Evolutionary conservation across 2,329 filamentous ascomycete species (phyloP), one percentile per base, ranked within the genome.

Genomic region (Aspergillaceae sp.): DNA sequence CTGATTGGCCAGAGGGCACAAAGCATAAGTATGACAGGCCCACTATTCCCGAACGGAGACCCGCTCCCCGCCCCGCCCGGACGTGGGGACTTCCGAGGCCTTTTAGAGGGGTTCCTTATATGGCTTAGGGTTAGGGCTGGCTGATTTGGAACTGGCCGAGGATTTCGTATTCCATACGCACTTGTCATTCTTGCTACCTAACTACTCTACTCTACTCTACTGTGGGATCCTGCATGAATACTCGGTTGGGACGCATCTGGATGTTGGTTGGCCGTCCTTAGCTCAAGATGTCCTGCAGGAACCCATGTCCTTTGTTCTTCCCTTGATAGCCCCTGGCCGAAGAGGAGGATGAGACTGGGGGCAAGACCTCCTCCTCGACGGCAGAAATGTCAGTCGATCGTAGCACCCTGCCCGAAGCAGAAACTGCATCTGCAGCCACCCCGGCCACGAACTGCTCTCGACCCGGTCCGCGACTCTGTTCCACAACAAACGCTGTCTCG

Each of bases 391-490:
- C 49, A 5, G 60, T 63, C 2, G 52, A 54, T 56, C 52, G 54
- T 38, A 65, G 48, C 11, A 65, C 51, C 4, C 50, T 48, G 27
- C 60, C 62, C 5, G 45, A 52, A 7, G 45, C 51, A 6, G 55
- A 58, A 30, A 66, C 36, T 3, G 61, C 61, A 45, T 74, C 70
- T 5, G 69, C 71, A n/a, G 67, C 66, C 40, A 70, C 64, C 1
- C 61, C 57, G 29, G 64, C 57, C 47, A 71, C 62, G 19, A 19
- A 19, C 19, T 19, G 19, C 19, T 19, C 19, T 19, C 19, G 19
- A 19, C 19, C 19, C 19, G 19, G 19, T 19, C 19, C 6, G 34
- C 41, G n/a, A 50, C 44, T 6, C 52, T 52, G 19, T 1, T 51
- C 32, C 5, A 64, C 29, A 2, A 46, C 38, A 29, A 64, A 52